Evolutionary conservation across 192 early-diverging fungal species (phyloP).

Genomic region (Backusella parvicylindrica): DNA sequence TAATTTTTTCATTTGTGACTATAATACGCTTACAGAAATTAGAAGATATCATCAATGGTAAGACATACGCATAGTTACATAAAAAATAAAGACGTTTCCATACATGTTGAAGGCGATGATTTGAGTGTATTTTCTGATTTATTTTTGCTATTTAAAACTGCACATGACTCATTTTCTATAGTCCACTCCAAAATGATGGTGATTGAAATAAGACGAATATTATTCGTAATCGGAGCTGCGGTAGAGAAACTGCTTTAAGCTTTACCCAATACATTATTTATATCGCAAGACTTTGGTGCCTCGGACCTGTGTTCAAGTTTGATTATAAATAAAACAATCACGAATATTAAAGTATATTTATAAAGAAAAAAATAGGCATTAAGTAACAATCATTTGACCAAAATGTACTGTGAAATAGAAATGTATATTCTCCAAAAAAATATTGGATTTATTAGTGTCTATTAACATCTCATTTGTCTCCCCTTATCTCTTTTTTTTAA

Average conservation of each 20-base stretch:
- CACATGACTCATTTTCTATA: not conserved
- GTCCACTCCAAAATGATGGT: not conserved
- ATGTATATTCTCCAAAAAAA: not conserved
- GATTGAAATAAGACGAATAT: not conserved
- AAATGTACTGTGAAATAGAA: not conserved
- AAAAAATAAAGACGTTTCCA: not conserved
- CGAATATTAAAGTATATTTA: not conserved
- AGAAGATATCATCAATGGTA: not conserved
- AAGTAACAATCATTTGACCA: not conserved
- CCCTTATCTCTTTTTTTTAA: not conserved
- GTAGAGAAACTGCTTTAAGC: not conserved
- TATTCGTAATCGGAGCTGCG: slow-evolving; percentile 3
- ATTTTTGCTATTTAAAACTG: not conserved
- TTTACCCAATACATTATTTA: not conserved
- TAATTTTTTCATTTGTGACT: not conserved
- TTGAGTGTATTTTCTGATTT: not conserved
- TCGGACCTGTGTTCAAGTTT: not conserved
- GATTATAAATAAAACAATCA: not conserved
- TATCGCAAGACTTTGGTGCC: not conserved
- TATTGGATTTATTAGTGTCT: not conserved
- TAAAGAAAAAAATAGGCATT: not conserved
- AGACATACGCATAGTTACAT: not conserved
- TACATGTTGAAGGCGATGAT: not conserved
- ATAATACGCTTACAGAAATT: not conserved
- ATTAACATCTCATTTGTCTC: not conserved